Percentiles rank a stretch among this genome's conserved stretches.
These are phyloP conservation scores for Rozella allomycis DNA, from an alignment of 371 early-diverging fungal species.

Conservation along the genomic window DNA sequence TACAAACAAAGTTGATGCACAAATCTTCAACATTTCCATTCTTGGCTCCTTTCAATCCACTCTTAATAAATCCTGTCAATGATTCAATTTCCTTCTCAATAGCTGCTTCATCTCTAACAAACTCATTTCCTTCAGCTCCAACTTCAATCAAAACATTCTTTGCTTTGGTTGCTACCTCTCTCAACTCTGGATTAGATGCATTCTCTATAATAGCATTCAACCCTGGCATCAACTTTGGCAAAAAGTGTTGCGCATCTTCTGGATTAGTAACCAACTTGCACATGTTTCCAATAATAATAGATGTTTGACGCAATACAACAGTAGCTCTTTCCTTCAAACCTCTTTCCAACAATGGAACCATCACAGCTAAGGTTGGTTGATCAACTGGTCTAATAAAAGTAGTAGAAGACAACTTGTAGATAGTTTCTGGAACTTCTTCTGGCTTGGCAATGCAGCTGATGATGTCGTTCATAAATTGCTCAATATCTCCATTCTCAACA, in stretches of 20 bases:
- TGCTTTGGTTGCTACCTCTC: slow-evolving; percentile 11
- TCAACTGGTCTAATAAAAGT: slow-evolving; percentile 60
- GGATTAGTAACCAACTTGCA: slow-evolving; percentile 61
- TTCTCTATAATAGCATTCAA: slow-evolving; percentile 47
- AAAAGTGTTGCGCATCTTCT: slow-evolving; percentile 50
- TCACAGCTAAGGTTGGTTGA: slow-evolving; percentile 52
- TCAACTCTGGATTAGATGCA: slow-evolving; percentile 44
- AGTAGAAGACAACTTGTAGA: slow-evolving; percentile 39
- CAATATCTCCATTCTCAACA: slow-evolving; percentile 33
- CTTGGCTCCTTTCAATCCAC: neutral
- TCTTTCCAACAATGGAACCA: slow-evolving; percentile 52
- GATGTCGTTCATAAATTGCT: slow-evolving; percentile 34
- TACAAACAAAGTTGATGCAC: neutral
- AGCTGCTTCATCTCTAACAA: no score
- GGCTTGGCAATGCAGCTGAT: slow-evolving; percentile 39
- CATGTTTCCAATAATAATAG: slow-evolving; percentile 64
- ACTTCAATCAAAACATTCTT: slow-evolving; percentile 8
- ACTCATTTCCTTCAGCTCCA: slow-evolving; percentile 9
- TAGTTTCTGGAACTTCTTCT: slow-evolving; percentile 38
- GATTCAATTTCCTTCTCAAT: no score
- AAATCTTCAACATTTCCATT: neutral
- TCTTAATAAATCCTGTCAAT: slow-evolving; percentile 11
- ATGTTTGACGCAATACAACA: slow-evolving; percentile 47
- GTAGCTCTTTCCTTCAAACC: slow-evolving; percentile 41
- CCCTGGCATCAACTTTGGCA: slow-evolving; percentile 54